These are phyloP conservation scores for Thymus quinquecostatus DNA, from an alignment of 257 asterid genomes.

Conservation along the genomic window DNA sequence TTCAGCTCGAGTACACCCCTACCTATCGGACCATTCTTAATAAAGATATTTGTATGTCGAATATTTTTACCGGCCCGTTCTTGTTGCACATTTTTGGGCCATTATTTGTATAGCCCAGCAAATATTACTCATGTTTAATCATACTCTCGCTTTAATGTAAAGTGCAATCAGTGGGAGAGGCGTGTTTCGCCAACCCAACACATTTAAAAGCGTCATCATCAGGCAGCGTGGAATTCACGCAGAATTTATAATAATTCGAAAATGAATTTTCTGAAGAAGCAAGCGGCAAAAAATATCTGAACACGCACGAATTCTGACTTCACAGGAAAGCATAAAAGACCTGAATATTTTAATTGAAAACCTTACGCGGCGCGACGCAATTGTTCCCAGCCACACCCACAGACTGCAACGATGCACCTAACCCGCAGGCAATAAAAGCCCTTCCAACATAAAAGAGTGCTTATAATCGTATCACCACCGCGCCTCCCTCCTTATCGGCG, in stretches of 20 bases:
- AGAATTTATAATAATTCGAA: conserved; percentile 18
- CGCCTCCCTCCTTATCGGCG: conserved; percentile 22
- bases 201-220: conserved; percentile 20
- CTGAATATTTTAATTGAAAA: background rate
- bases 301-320: background rate
- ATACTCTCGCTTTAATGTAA: background rate
- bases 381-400: conserved; percentile 31
- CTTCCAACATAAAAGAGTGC: conserved; percentile 20
- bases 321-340: background rate
- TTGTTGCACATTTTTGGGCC: too few species aligned
- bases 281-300: conserved; percentile 3
- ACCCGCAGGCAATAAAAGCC: conserved; percentile 7
- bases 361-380: conserved; percentile 43
- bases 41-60: too few species aligned
- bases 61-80: too few species aligned
- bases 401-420: conserved; percentile 22
- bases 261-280: background rate
- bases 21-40: too few species aligned
- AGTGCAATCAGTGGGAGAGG: conserved; percentile 20
- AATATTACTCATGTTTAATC: too few species aligned
- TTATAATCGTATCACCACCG: conserved; percentile 17
- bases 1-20: too few species aligned
- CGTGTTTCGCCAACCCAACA: conserved; percentile 11
- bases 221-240: conserved; percentile 53
- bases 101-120: too few species aligned